Base-by-base conservation (phyloP, 169 alveolate species). In the Plasmodium coatneyi region DNA sequence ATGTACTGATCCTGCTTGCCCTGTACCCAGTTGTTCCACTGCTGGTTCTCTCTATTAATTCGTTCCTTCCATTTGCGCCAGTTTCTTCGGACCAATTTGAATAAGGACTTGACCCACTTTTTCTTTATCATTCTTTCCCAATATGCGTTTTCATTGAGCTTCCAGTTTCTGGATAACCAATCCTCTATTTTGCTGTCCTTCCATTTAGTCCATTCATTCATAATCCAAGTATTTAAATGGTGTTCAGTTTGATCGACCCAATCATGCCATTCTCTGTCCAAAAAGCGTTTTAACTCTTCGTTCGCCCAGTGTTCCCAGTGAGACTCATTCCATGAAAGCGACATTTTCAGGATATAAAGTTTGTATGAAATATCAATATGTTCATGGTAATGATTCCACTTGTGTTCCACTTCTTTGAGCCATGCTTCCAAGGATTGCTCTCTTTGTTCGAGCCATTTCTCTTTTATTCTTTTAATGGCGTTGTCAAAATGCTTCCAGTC, bases 101-200 rank as follows among this genome's bases (percentile, higher is more conserved):
- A 52, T 49, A 81, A 2, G 4, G 34, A 49, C n/a, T 19, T 81
- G 10, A n/a, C 43, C 89, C 89, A n/a, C 71, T 14, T 49, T 9
- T 22, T 81, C 56, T 22, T 81, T 52, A 34, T 28, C 89, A 71
- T 54, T 4, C 28, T 10, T 14, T 81, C 39, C 89, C 89, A 81
- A 16, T 81, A 81, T 52, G 56, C 32, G 16, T 52, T 1, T 30
- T 52, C 89, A 30, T 12, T 49, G 39, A 30, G 12, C 39, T 81
- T 81, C 89, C 89, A 81, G 32, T 81, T 76, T n/a, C 12, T 30
- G n/a, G 41, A 6, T 81, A 81, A 16, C 89, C 89, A 81, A 16
- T 5, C 7, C 4, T 4, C 22, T 5, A 81, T 49, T 81, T 10
- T 81, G 9, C 54, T 25, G 0, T 54, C 22, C 22, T 81, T 81